phyloP scores from a whole-genome alignment of 108 stramenopile genomes.

The Cyclostephanos tholiformis region DNA sequence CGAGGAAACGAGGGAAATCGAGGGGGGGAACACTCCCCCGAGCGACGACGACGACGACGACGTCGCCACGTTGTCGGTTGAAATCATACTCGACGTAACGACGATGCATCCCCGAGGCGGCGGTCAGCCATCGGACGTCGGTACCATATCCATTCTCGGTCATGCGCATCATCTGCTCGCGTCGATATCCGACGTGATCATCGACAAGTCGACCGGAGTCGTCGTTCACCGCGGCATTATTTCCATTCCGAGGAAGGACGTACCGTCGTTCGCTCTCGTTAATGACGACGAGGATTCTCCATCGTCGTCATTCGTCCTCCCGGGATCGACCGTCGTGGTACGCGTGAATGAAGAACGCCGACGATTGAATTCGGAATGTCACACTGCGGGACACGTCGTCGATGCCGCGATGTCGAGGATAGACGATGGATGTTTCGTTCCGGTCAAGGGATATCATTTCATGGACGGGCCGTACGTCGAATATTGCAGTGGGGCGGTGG shows the following conservation, averaged over 20 bases:
- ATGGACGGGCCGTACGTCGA: constrained; percentile 86
- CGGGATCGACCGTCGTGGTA: constrained; percentile 51
- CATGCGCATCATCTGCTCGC: constrained; percentile 9
- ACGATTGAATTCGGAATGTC: constrained; percentile 71
- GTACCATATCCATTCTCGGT: constrained; percentile 40
- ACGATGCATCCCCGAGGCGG: constrained; percentile 87
- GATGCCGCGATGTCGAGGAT: constrained; percentile 78
- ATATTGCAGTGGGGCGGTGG: no score
- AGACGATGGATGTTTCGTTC: constrained; percentile 50
- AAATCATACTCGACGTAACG: constrained; percentile 64
- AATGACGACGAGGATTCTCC: constrained; percentile 6
- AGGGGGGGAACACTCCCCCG: neutral
- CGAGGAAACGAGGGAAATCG: neutral
- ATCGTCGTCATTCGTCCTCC: constrained; percentile 8
- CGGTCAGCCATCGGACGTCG: constrained; percentile 84
- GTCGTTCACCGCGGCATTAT: constrained; percentile 68
- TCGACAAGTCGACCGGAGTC: constrained; percentile 62
- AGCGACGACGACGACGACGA: constrained; percentile 5
- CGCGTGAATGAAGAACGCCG: constrained; percentile 58
- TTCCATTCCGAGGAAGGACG: neutral
- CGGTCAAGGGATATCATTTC: constrained; percentile 87
- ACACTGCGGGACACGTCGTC: constrained; percentile 89
- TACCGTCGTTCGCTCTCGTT: neutral
- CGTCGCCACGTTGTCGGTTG: constrained; percentile 14
- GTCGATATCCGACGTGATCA: constrained; percentile 57